Evolutionary conservation across 2,329 filamentous ascomycete genomes (phyloP), one percentile per base, ranked within the genome.

Genomic region (Celoporthe dispersa): DNA sequence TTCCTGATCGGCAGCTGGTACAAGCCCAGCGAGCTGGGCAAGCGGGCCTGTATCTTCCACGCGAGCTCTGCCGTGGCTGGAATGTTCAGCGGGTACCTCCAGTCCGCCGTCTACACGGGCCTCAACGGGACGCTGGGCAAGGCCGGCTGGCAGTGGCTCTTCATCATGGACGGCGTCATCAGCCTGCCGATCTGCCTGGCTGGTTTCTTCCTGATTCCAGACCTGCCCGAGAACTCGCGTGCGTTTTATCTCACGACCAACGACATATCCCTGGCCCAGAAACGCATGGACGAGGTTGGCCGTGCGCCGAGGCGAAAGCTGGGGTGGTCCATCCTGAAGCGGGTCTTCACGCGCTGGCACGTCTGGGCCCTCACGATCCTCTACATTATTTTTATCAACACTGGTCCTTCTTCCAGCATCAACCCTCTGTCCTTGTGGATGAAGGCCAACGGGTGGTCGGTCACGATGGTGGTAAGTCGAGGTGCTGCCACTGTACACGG

Each of bases 111-210:
- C 0, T 82, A 82, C 61, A 76, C 74, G 14, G 78, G 80, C 4
- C 78, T 84, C 72, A 77, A 84, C 37, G 80, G 81, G 0, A 74
- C 71, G 1, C 69, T 76, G 5, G 81, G 81, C 0, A 76, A 82
- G 5, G 72, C 78, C 1, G 83, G 80, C 0, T 85, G 82, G 83
- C 79, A 81, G 60, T 85, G 82, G 82, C 78, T 84, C 3, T 84
- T 85, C 70, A 78, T 84, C 53, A 81, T 84, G 73, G 82, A 84
- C 69, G 81, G 81, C 2, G 74, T 80, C 9, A 78, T 80, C 39
- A 76, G 76, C 1, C 73, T 80, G 2, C 77, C 79, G 1, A 74
- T 80, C 39, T 78, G 76, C 16, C 16, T 77, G 0, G 78, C 77
- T 39, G 79, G 79, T 3, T 80, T 75, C 66, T 76, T 76, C 68